Percentiles rank a stretch among this genome's conserved stretches.
phyloP scores from a whole-genome alignment of 2,329 filamentous ascomycete species.

The Paramyrothecium roridum region DNA sequence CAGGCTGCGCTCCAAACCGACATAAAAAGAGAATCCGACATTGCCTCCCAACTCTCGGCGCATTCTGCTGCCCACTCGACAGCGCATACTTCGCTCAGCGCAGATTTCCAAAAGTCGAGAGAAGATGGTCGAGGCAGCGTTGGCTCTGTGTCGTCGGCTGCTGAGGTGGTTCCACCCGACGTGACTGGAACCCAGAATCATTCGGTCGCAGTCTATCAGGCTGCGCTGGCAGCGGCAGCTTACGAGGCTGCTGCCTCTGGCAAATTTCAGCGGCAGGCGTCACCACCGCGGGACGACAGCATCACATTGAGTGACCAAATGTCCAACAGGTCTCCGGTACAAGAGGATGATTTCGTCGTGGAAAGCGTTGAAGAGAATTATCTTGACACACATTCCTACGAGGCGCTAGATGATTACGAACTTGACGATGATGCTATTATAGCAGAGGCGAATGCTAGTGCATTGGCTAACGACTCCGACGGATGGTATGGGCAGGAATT shows the following conservation, averaged over 20 bases:
- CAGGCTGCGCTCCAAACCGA: slow-evolving; percentile 23
- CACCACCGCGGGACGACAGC: slow-evolving; percentile 29
- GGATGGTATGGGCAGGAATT: slow-evolving; percentile 97
- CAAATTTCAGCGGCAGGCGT: slow-evolving; percentile 64
- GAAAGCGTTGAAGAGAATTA: slow-evolving; percentile 24
- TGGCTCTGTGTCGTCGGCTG: slow-evolving; percentile 6
- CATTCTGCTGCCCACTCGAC: slow-evolving; percentile 46
- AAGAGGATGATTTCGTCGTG: neutral
- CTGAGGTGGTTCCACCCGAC: slow-evolving; percentile 7
- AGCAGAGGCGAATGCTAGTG: slow-evolving; percentile 91
- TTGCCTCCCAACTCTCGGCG: slow-evolving; percentile 40
- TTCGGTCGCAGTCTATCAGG: slow-evolving; percentile 67
- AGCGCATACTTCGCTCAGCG: slow-evolving; percentile 48
- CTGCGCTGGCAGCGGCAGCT: slow-evolving; percentile 78
- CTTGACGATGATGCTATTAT: slow-evolving; percentile 88
- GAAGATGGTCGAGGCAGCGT: slow-evolving; percentile 2
- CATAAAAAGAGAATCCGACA: slow-evolving; percentile 43
- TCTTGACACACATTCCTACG: slow-evolving; percentile 45
- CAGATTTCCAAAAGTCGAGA: slow-evolving; percentile 13
- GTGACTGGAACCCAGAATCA: slow-evolving; percentile 9
- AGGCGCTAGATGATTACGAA: slow-evolving; percentile 64
- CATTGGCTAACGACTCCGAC: slow-evolving; percentile 85
- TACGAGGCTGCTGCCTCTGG: slow-evolving; percentile 73
- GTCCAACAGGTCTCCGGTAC: slow-evolving; percentile 9
- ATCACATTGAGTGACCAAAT: slow-evolving; percentile 9